Evolutionary conservation across 495 filamentous ascomycete species (phyloP), one percentile per base, ranked within the genome.

Genomic region (Xylaria bambusicola): DNA sequence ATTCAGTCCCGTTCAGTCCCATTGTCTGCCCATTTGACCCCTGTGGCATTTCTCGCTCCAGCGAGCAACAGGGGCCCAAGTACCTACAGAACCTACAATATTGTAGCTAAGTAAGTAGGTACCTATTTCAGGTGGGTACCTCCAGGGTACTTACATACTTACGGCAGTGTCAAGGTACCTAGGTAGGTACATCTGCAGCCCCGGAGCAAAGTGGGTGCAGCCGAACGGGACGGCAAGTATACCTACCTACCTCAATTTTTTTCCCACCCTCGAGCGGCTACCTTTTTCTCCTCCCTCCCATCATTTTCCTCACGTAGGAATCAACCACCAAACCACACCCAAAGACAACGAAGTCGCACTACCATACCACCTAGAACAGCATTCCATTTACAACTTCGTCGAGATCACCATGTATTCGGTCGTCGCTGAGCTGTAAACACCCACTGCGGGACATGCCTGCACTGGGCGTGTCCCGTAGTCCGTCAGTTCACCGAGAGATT

Each of bases 351-450:
- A 88, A 87, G 84, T 87, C 85, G 78, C 78, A 74, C 76, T 84
- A 82, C 65, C 62, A 65, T 42, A 67, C 60, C 64, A 69, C 62
- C 66, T 68, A 73, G 71, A 75, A 58, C 73, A 73, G 67, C 71
- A 58, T 62, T 73, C 60, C 61, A 58, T 63, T 80, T 56, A 56
- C 51, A 82, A 85, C 87, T 89, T 88, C 85, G 91, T 95, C 90
- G 85, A 91, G 81, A 80, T 60, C 48, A 84, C 74, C 79, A 87
- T 86, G 86, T 88, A 87, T 77, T 83, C 89, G 88, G 88, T 88
- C 78, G 83, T 91, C 89, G 89, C 86, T 91, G 89, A 88, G 89
- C 90, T 95, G 88, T 95, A 90, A 92, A 90, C 79, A 78, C 83
- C 84, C 87, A 85, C 91, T 93, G 88, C 85, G 86, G 87, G 80